phyloP scores from a whole-genome alignment of 176 grass and related monocot species.

The Oryza brachyantha region DNA sequence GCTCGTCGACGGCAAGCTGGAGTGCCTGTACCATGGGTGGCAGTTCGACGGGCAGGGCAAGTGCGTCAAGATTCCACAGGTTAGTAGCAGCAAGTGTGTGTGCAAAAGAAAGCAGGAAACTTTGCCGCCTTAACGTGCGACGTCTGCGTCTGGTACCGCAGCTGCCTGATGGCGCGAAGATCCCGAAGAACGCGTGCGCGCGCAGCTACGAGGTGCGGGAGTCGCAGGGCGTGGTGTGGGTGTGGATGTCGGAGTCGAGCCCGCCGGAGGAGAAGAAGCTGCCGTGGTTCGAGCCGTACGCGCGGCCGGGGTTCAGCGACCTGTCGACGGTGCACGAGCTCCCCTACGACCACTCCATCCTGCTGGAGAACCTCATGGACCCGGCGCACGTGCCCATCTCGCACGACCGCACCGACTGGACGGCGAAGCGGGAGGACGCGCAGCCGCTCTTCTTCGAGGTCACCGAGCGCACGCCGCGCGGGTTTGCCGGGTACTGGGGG shows the following conservation, averaged over 20 bases:
- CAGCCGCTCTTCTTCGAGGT: slow-evolving; percentile 79
- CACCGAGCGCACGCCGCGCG: slow-evolving; percentile 51
- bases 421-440: slow-evolving; percentile 79
- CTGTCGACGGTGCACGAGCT: slow-evolving; percentile 81
- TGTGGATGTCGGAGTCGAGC: slow-evolving; percentile 74
- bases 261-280: slow-evolving; percentile 53
- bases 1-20: slow-evolving; percentile 74
- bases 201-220: slow-evolving; percentile 78
- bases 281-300: slow-evolving; percentile 78
- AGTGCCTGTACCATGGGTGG: slow-evolving; percentile 97
- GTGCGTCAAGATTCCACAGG: slow-evolving; percentile 65
- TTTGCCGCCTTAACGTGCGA: too few relatives aligned
- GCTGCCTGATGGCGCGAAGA: slow-evolving; percentile 79
- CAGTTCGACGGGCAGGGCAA: slow-evolving; percentile 93
- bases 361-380: slow-evolving; percentile 97
- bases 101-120: too few relatives aligned
- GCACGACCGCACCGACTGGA: slow-evolving; percentile 97
- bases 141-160: too few relatives aligned
- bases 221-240: slow-evolving; percentile 87
- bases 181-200: slow-evolving; percentile 70
- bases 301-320: slow-evolving; percentile 66
- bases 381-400: slow-evolving; percentile 94
- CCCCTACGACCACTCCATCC: slow-evolving; percentile 98
- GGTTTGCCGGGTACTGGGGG: slow-evolving; percentile 79
- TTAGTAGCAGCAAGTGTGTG: too few relatives aligned